Percentiles rank a stretch among this genome's conserved stretches.
phyloP scores from a whole-genome alignment of 1,284 basidiomycete species.

The Gymnopus androsaceus region DNA sequence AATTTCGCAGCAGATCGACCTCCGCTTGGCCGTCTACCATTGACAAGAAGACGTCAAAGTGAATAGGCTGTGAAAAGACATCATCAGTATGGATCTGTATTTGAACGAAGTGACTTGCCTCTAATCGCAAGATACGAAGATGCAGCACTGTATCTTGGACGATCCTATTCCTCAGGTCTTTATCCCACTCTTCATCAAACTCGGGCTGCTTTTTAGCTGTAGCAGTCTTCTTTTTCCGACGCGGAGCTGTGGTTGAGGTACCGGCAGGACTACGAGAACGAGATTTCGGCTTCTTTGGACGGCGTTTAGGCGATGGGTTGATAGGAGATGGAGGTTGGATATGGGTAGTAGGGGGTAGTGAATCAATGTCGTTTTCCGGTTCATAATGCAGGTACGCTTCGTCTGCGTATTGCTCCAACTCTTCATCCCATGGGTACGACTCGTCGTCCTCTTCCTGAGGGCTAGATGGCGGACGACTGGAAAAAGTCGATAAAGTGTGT shows the following conservation, averaged over 20 bases:
- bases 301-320: neutral
- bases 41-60: slow-evolving; percentile 55
- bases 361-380: slow-evolving; percentile 19
- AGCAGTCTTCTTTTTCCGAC: neutral
- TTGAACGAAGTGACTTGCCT: slow-evolving; percentile 40
- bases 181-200: slow-evolving; percentile 42
- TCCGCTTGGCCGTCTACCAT: slow-evolving; percentile 32
- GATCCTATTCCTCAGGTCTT: slow-evolving; percentile 44
- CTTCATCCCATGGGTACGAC: slow-evolving; percentile 11
- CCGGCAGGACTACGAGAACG: neutral
- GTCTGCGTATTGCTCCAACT: slow-evolving; percentile 23
- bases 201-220: slow-evolving; percentile 19
- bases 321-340: neutral
- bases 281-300: neutral
- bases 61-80: slow-evolving; percentile 52
- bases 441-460: neutral
- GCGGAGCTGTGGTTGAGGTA: neutral
- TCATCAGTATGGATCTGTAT: neutral
- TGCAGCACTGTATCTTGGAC: slow-evolving; percentile 48
- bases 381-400: slow-evolving; percentile 41
- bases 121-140: slow-evolving; percentile 60
- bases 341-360: too few species aligned
- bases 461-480: neutral
- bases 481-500: slow-evolving; percentile 9
- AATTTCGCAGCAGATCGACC: slow-evolving; percentile 37